Conservation (phyloP, 495 filamentous ascomycete species). For the Pseudevernia furfuracea region DNA sequence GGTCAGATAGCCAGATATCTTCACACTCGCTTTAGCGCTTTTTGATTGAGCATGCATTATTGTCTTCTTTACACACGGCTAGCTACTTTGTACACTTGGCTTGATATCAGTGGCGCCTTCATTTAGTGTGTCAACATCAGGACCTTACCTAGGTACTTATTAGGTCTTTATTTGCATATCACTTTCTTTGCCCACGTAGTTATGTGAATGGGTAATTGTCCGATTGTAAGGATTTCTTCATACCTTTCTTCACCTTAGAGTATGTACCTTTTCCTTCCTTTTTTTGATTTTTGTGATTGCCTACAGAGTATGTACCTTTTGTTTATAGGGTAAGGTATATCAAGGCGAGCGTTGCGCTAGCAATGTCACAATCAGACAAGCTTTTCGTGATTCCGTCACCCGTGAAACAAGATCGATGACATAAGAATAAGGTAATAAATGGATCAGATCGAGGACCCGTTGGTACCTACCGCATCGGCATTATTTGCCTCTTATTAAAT, state of each 20-base stretch:
- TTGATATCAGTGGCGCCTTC: neutral
- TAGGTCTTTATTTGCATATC: neutral
- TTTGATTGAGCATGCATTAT: neutral
- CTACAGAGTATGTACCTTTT: no score
- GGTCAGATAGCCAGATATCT: conserved; percentile 12
- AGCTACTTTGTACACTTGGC: neutral
- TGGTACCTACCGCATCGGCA: neutral
- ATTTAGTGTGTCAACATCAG: neutral
- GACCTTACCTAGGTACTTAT: neutral
- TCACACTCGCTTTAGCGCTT: conserved; percentile 17
- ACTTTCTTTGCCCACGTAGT: neutral
- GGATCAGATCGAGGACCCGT: no score
- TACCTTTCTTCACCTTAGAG: no score
- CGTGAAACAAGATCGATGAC: neutral
- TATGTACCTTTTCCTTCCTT: no score
- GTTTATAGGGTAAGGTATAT: no score
- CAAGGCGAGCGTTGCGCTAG: neutral
- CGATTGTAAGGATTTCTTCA: no score
- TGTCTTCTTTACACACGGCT: conserved; percentile 3
- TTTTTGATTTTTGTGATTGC: no score
- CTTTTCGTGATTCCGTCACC: neutral
- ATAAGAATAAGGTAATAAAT: no score
- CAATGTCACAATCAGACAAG: neutral
- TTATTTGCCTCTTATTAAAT: no score
- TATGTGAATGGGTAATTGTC: no score